Evolutionary conservation across 164 flowering plant species (phyloP), one percentile per base, ranked within the genome.

Genomic region (Akebia trifoliata): DNA sequence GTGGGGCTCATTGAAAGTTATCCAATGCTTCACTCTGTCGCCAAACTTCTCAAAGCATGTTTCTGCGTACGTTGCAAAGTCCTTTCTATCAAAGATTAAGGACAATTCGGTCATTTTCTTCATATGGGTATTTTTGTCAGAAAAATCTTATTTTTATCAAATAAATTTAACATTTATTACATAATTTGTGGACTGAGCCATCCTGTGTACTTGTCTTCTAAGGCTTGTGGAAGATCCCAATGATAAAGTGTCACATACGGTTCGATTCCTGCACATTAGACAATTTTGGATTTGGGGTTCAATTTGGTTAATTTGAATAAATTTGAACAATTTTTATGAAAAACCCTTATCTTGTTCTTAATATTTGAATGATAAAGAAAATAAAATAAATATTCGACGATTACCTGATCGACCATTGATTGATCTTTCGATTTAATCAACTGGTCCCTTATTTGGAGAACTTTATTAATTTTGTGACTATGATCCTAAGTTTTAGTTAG

Each of bases 151-250:
- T 25, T 38, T 9, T 6, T 15, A 31, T 15, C 14, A 20, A 15
- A 39, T 3, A 15, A 35, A 32, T 14, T 8, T 26, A 50, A 32
- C 29, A 4, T 3, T 0, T 58, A 34, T 2, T 84, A 89, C 98
- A 87, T 81, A 56, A 83, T 85, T 48, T 73, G 76, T 7, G 74
- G 83, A 36, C 56, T 36, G 12, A 89, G 84, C 96, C 93, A 87
- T 58, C 98, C 95, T 4, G 38, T 70, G 74, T 92, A 92, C 50
- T 54, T 71, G 76, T 92, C 96, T 10, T 73, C 69, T 37, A 92
- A 67, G 38, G 84, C 84, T 79, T 81, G 95, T 62, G 98, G 98
- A 46, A 90, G 87, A 64, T 92, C 98, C 96, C 96, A 92, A 28
- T 92, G 98, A 61, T 78, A 86, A 9, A 92, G 65, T 4, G 96